Conservation (phyloP, 2,329 filamentous ascomycete species). For the Ophiostoma pallidulum region DNA sequence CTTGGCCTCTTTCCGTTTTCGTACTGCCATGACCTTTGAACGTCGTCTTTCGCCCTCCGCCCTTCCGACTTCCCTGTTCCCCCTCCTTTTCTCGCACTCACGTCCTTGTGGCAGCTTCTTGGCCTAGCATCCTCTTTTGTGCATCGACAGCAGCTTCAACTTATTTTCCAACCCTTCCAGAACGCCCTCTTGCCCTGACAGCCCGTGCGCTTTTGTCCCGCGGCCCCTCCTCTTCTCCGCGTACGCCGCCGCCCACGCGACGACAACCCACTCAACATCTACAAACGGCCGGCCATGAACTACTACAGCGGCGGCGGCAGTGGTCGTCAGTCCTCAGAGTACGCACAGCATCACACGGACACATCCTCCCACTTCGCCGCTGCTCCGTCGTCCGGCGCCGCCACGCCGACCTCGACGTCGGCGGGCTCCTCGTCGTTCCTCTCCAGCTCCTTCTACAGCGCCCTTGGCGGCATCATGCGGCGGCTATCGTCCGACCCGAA, state of each 20-base stretch:
- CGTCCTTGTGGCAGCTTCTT: too few species aligned
- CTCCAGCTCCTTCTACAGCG: conserved; percentile 27
- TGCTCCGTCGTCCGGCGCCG: conserved; percentile 11
- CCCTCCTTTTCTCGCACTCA: too few species aligned
- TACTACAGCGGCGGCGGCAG: background rate
- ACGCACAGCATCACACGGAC: background rate
- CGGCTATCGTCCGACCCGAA: conserved; percentile 48
- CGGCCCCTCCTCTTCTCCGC: too few species aligned
- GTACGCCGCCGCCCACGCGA: background rate
- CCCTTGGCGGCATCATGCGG: conserved; percentile 56
- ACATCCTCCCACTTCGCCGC: conserved; percentile 6
- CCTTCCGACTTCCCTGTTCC: too few species aligned
- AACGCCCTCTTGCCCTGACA: too few species aligned
- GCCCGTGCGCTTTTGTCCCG: too few species aligned
- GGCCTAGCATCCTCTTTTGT: too few species aligned
- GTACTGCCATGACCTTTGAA: too few species aligned
- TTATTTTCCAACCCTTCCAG: too few species aligned
- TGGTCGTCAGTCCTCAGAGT: conserved; percentile 4
- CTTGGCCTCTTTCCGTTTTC: background rate
- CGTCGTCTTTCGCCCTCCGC: too few species aligned
- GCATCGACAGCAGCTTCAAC: too few species aligned
- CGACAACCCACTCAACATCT: background rate
- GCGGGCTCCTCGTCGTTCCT: conserved; percentile 23
- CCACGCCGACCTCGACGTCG: conserved; percentile 20
- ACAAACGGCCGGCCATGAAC: conserved; percentile 1